Conservation (phyloP, 1,139 yeast genomes). For the Casaregolazyma lundiana region DNA sequence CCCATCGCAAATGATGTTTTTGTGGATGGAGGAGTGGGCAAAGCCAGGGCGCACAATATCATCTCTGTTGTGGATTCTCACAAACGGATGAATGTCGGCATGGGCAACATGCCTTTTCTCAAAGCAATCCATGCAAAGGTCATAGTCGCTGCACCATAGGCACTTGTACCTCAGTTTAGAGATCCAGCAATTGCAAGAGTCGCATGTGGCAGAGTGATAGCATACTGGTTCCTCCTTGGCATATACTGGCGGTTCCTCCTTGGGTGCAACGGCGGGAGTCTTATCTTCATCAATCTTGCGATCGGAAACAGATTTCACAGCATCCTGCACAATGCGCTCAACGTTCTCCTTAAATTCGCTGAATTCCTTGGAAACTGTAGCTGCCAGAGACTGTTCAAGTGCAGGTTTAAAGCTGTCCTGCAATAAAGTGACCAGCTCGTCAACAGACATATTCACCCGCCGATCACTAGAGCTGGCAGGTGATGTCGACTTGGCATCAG, state of each 20-base stretch:
- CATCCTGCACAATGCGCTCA: too few species aligned
- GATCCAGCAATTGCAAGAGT: constrained; percentile 19
- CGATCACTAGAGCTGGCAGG: too few species aligned
- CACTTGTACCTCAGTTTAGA: constrained; percentile 42
- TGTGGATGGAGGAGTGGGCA: constrained; percentile 1
- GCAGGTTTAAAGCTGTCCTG: too few species aligned
- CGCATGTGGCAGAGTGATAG: constrained; percentile 21
- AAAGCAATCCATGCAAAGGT: constrained; percentile 45
- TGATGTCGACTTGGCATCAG: too few species aligned
- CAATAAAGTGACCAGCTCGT: too few species aligned
- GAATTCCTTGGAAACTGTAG: background rate
- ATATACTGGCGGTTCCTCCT: background rate
- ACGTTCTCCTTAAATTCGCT: background rate
- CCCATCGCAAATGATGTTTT: constrained; percentile 38
- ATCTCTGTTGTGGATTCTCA: constrained; percentile 12
- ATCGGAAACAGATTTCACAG: too few species aligned
- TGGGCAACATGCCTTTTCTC: constrained; percentile 13
- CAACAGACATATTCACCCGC: too few species aligned
- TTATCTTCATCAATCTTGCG: background rate
- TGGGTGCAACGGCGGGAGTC: background rate
- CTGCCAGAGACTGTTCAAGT: too few species aligned
- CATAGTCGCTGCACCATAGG: constrained; percentile 48
- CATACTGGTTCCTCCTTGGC: background rate
- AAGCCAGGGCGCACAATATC: constrained; percentile 3
- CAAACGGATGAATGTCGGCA: constrained; percentile 24